Percentiles rank a stretch among this genome's conserved stretches.
Evolutionary conservation across 805 yeast genomes (phyloP).

Genomic region (Nakazawaea wickerhamii): DNA sequence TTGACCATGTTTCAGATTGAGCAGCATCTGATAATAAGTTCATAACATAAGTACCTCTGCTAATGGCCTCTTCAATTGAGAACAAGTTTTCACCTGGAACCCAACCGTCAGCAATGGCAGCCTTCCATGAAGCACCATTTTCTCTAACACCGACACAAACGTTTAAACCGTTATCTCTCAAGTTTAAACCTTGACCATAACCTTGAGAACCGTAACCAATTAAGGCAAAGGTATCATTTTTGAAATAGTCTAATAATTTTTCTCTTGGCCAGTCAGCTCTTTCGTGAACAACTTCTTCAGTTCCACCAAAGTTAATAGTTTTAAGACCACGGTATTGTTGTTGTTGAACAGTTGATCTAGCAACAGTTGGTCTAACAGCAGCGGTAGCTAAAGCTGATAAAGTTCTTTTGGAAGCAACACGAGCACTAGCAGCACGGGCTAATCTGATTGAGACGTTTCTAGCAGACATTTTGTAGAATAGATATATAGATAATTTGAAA

Average conservation of each 20-base stretch:
- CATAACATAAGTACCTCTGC: slow-evolving; percentile 91
- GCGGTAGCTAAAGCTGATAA: slow-evolving; percentile 41
- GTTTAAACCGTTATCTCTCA: slow-evolving; percentile 98
- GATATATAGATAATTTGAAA: background rate
- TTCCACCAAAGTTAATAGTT: slow-evolving; percentile 95
- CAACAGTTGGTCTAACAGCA: slow-evolving; percentile 39
- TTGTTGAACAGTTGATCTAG: slow-evolving; percentile 36
- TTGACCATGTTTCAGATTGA: slow-evolving; percentile 96
- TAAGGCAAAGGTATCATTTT: slow-evolving; percentile 94
- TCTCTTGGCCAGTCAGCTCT: slow-evolving; percentile 99
- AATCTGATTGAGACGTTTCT: slow-evolving; percentile 46
- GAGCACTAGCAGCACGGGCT: slow-evolving; percentile 39
- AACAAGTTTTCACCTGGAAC: slow-evolving; percentile 98
- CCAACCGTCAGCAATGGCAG: slow-evolving; percentile 99
- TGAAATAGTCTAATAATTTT: slow-evolving; percentile 92
- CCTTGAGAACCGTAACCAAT: slow-evolving; percentile 99
- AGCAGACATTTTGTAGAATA: slow-evolving; percentile 24
- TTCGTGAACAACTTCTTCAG: slow-evolving; percentile 93
- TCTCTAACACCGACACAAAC: slow-evolving; percentile 98
- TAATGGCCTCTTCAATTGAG: slow-evolving; percentile 89
- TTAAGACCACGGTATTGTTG: slow-evolving; percentile 70
- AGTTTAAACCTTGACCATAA: slow-evolving; percentile 99
- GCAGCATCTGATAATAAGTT: slow-evolving; percentile 99
- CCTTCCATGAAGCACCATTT: slow-evolving; percentile 99
- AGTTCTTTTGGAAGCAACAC: slow-evolving; percentile 53